Evolutionary conservation across 1,284 basidiomycete species (phyloP), one percentile per base, ranked within the genome.

Genomic region (Ustilago nuda): DNA sequence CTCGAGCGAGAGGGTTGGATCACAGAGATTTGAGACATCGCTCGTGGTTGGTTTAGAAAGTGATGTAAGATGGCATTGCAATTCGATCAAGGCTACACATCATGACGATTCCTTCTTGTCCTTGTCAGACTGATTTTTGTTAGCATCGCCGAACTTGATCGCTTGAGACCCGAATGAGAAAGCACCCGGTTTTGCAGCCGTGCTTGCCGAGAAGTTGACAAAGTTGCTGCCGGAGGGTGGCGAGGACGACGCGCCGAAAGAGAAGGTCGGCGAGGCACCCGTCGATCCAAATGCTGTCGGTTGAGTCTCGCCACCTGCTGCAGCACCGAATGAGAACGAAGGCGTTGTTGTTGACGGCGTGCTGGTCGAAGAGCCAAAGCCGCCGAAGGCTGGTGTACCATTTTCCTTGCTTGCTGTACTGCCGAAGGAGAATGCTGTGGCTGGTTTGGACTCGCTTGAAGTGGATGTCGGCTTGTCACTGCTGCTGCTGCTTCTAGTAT

Each of bases 101-200:
- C 19, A 45, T 45, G n/a, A 45, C 43, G 43, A 45, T 19, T 45
- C 43, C 43, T 45, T 45, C 19, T 45, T 45, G 43, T 23, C 43
- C n/a, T 45, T 45, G 19, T 45, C 43, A 11, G 43, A 45, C n/a
- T 45, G 43, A n/a, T 17, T 19, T 6, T 45, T 45, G 43, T 45
- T 45, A 19, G 43, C 43, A 17, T 76, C 73, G 19, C 74, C 70
- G 45, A 76, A 76, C 46, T 72, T 66, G 60, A 76, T 76, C 23
- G 52, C 11, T 15, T 61, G 54, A 1, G 57, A 63, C 1, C 66
- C 69, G 19, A 76, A 76, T 0, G 59, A 35, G 27, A 76, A 76
- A 1, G 74, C 66, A 27, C 74, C 74, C 9, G 74, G 70, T 19
- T 72, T 76, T 32, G 61, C 43, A 1, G 66, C 63, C 0, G 58